phyloP scores from a whole-genome alignment of 441 rosid species.

The Eutrema salsugineum region DNA sequence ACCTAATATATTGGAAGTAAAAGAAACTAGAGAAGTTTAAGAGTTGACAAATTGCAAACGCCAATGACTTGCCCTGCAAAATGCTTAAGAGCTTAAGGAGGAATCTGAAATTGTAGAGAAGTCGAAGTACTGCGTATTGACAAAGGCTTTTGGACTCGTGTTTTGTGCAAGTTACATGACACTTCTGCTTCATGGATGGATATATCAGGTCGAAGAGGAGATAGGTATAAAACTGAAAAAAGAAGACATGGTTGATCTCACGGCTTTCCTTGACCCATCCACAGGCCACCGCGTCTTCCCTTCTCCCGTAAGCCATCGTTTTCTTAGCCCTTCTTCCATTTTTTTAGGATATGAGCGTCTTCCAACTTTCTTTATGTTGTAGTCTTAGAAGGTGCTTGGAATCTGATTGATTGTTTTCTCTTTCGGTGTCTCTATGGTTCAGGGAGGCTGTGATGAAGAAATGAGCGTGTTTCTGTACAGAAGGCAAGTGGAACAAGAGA shows the following conservation, averaged over 20 bases:
- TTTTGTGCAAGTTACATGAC: neutral
- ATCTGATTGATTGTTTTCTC: neutral
- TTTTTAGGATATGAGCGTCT: too few species aligned
- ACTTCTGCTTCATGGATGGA: neutral
- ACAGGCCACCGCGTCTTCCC: constrained; percentile 68
- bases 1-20: neutral
- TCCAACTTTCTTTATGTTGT: neutral
- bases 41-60: neutral
- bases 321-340: neutral
- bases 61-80: neutral
- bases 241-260: constrained; percentile 82
- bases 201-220: constrained; percentile 83
- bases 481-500: constrained; percentile 51
- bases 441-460: constrained; percentile 98
- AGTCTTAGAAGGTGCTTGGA: neutral
- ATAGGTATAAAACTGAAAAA: constrained; percentile 66
- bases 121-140: neutral
- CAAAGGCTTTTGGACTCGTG: neutral
- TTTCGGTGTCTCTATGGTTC: constrained; percentile 17
- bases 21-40: neutral
- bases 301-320: constrained; percentile 55
- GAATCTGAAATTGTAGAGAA: neutral
- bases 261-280: constrained; percentile 73
- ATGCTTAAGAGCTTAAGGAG: neutral
- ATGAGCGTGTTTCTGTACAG: constrained; percentile 51